phyloP scores from a whole-genome alignment of 2,329 filamentous ascomycete species.

The Penicillium sumatraense region DNA sequence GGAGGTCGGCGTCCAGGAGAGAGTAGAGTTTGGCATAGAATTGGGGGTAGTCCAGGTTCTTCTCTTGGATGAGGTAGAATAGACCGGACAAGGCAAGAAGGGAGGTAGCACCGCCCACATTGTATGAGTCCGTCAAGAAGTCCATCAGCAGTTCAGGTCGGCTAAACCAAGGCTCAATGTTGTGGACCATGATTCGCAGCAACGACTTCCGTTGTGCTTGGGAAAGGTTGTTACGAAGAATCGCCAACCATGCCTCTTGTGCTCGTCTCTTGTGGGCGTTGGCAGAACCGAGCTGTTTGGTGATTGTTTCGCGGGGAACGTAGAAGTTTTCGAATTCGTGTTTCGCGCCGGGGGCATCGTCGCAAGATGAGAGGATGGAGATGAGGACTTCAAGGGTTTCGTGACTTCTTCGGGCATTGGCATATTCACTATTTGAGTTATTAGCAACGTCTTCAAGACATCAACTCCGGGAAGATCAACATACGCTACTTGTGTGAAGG shows the following conservation, averaged over 20 bases:
- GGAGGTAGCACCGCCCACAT: constrained; percentile 82
- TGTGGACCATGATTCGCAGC: constrained; percentile 73
- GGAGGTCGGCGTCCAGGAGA: constrained; percentile 78
- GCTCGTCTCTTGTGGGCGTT: constrained; percentile 76
- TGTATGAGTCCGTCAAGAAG: constrained; percentile 93
- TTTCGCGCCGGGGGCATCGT: constrained; percentile 64
- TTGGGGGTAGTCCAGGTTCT: constrained; percentile 92
- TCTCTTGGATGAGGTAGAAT: constrained; percentile 90
- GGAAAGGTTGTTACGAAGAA: constrained; percentile 69
- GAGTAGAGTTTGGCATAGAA: constrained; percentile 96
- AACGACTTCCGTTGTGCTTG: constrained; percentile 79
- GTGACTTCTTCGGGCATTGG: constrained; percentile 30
- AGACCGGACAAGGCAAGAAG: constrained; percentile 88
- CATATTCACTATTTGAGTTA: constrained; percentile 40
- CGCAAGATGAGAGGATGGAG: constrained; percentile 55
- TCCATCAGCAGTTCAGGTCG: constrained; percentile 91
- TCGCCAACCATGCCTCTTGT: constrained; percentile 82
- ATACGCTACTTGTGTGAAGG: constrained; percentile 75
- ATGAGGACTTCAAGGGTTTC: constrained; percentile 42
- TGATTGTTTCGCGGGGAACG: constrained; percentile 62
- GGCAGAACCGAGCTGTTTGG: constrained; percentile 69
- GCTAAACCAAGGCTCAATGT: constrained; percentile 86
- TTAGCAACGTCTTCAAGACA: constrained; percentile 7
- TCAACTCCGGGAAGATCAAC: constrained; percentile 34
- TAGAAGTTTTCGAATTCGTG: constrained; percentile 45